phyloP scores from a whole-genome alignment of 2,329 filamentous ascomycete species.

The Ceratocystiopsis sp. region DNA sequence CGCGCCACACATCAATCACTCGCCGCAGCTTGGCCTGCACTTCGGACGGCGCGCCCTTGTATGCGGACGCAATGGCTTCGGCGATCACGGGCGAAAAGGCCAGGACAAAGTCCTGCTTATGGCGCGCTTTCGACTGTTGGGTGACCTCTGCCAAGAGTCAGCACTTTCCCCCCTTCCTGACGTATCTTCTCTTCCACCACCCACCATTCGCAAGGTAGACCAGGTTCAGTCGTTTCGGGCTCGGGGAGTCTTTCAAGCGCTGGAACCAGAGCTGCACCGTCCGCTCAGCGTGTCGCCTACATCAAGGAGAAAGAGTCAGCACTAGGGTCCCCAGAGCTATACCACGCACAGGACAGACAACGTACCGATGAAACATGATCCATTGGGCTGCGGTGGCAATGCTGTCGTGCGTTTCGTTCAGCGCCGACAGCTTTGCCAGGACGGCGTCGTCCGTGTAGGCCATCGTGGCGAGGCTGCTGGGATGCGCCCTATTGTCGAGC shows the following conservation, averaged over 20 bases:
- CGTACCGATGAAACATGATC: slow-evolving; percentile 97
- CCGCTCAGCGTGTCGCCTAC: slow-evolving; percentile 75
- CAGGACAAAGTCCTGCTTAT: slow-evolving; percentile 80
- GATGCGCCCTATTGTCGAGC: not conserved
- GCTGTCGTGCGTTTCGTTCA: slow-evolving; percentile 95
- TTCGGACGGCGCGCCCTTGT: slow-evolving; percentile 73
- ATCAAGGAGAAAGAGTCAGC: not conserved
- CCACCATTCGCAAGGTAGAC: slow-evolving; percentile 91
- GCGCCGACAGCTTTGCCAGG: slow-evolving; percentile 78
- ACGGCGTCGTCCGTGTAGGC: slow-evolving; percentile 93
- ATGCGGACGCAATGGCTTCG: slow-evolving; percentile 78
- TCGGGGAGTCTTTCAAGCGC: slow-evolving; percentile 70
- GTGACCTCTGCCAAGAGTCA: slow-evolving; percentile 55
- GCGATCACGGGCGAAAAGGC: slow-evolving; percentile 86
- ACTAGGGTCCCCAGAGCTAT: too few species aligned
- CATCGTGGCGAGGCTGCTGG: slow-evolving; percentile 34
- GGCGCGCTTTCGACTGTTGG: slow-evolving; percentile 85
- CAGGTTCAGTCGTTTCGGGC: slow-evolving; percentile 72
- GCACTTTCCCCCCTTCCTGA: not conserved
- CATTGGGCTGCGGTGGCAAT: slow-evolving; percentile 95
- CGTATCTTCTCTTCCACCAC: slow-evolving; percentile 10
- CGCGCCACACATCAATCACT: slow-evolving; percentile 88
- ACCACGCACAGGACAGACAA: not conserved
- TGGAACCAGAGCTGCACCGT: slow-evolving; percentile 88
- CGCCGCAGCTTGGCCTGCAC: slow-evolving; percentile 75